Conservation (phyloP, 257 asterid species). For the Fraxinus anomala region DNA sequence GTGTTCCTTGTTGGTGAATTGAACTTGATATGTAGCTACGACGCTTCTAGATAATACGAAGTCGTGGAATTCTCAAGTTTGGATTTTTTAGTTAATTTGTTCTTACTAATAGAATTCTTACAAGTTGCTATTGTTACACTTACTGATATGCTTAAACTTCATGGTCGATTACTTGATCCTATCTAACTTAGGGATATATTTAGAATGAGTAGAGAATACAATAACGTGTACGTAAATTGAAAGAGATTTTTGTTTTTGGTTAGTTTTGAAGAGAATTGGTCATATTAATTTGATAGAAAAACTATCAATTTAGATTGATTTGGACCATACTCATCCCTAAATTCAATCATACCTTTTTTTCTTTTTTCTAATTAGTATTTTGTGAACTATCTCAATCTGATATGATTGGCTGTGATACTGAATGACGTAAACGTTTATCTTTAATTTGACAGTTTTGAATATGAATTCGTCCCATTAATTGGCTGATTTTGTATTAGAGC, state of each 20-base stretch:
- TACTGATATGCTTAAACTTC: too few relatives aligned
- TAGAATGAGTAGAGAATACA: not conserved
- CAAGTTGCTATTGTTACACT: too few relatives aligned
- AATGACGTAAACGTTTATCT: conserved; percentile 6
- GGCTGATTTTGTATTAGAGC: not conserved
- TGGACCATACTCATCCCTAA: not conserved
- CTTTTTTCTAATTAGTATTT: conserved; percentile 36
- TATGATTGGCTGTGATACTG: conserved; percentile 35
- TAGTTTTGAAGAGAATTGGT: not conserved
- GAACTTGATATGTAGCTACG: too few relatives aligned
- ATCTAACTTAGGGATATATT: too few relatives aligned
- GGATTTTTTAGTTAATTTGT: too few relatives aligned
- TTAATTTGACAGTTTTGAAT: conserved; percentile 15
- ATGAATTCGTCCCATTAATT: not conserved
- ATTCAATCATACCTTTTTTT: conserved; percentile 27
- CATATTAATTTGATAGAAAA: not conserved
- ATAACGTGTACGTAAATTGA: too few relatives aligned
- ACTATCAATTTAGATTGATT: not conserved
- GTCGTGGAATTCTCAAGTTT: too few relatives aligned
- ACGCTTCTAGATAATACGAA: too few relatives aligned
- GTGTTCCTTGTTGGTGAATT: too few relatives aligned
- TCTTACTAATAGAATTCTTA: too few relatives aligned
- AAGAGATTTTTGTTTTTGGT: not conserved
- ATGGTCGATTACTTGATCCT: too few relatives aligned
- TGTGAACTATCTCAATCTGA: conserved; percentile 6